Evolutionary conservation across 495 filamentous ascomycete species (phyloP).

Genomic region (Hypoxylon lenormandii): DNA sequence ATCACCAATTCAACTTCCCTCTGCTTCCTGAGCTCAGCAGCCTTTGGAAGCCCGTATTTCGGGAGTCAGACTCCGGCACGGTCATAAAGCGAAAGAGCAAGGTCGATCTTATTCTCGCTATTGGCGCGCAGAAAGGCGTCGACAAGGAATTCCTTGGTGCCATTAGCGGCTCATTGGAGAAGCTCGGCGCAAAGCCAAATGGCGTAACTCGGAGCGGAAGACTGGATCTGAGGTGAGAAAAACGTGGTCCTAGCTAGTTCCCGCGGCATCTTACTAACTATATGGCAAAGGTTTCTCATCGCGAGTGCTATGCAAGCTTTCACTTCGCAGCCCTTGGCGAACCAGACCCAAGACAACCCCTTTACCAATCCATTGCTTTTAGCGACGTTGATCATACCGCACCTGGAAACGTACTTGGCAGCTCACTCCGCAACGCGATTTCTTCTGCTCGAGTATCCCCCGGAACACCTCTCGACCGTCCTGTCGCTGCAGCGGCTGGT

Average conservation of each 20-base stretch:
- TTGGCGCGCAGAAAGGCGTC: slow-evolving; percentile 57
- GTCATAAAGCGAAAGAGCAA: slow-evolving; percentile 42
- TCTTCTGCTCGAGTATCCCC: slow-evolving; percentile 61
- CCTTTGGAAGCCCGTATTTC: slow-evolving; percentile 58
- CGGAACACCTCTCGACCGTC: slow-evolving; percentile 60
- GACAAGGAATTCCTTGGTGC: slow-evolving; percentile 51
- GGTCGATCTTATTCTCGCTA: slow-evolving; percentile 60
- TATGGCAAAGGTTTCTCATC: slow-evolving; percentile 55
- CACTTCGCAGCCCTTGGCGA: slow-evolving; percentile 57
- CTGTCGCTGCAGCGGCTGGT: slow-evolving; percentile 59
- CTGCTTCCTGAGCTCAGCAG: slow-evolving; percentile 54
- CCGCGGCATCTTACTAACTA: slow-evolving; percentile 15
- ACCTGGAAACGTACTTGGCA: slow-evolving; percentile 59
- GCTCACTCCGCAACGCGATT: slow-evolving; percentile 56
- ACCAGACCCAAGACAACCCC: slow-evolving; percentile 60
- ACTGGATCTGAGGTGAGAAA: slow-evolving; percentile 58
- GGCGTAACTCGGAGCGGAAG: slow-evolving; percentile 56
- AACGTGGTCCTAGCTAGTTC: not conserved
- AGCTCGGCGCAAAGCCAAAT: slow-evolving; percentile 54
- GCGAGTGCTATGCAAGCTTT: slow-evolving; percentile 64
- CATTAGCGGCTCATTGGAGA: slow-evolving; percentile 56
- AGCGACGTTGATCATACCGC: slow-evolving; percentile 60
- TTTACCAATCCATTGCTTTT: slow-evolving; percentile 59
- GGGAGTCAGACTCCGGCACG: slow-evolving; percentile 43
- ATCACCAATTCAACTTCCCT: slow-evolving; percentile 54